These are phyloP conservation scores for Magnaporthiopsis rhizophila DNA, from an alignment of 2,329 filamentous ascomycete genomes.

Conservation along the genomic window DNA sequence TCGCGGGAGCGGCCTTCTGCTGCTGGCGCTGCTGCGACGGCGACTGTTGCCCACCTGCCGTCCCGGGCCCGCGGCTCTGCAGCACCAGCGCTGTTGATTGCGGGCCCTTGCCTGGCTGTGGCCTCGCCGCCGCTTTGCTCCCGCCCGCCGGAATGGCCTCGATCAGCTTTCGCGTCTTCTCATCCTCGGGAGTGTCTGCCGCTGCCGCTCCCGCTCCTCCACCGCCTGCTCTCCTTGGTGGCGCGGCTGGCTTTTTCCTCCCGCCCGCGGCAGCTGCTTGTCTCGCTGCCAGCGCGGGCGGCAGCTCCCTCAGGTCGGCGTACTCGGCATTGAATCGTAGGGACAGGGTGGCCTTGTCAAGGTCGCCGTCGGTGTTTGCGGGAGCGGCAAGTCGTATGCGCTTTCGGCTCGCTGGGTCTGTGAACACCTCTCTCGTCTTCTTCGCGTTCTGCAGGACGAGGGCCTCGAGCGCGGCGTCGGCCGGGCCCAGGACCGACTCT, in stretches of 20 bases:
- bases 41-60: conserved; percentile 13
- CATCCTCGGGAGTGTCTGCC: conserved; percentile 28
- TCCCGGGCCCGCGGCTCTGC: conserved; percentile 20
- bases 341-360: conserved; percentile 36
- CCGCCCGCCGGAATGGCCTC: conserved; percentile 43
- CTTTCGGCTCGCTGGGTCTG: conserved; percentile 22
- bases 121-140: conserved; percentile 14
- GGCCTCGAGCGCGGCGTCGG: conserved; percentile 22
- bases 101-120: conserved; percentile 13
- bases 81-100: conserved; percentile 30
- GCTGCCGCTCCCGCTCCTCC: conserved; percentile 32
- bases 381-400: conserved; percentile 27
- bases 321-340: conserved; percentile 67
- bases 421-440: conserved; percentile 30
- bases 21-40: neutral
- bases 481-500: conserved; percentile 18
- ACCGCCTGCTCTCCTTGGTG: conserved; percentile 59
- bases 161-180: conserved; percentile 57
- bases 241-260: conserved; percentile 41
- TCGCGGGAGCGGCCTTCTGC: conserved; percentile 1
- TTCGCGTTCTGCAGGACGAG: conserved; percentile 34
- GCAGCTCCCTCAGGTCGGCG: conserved; percentile 66
- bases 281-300: conserved; percentile 70
- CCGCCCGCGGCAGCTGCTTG: conserved; percentile 58
- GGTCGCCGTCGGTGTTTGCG: conserved; percentile 28